Conservation (phyloP, 2,329 filamentous ascomycete genomes). For the Aspergillus clavatus region DNA sequence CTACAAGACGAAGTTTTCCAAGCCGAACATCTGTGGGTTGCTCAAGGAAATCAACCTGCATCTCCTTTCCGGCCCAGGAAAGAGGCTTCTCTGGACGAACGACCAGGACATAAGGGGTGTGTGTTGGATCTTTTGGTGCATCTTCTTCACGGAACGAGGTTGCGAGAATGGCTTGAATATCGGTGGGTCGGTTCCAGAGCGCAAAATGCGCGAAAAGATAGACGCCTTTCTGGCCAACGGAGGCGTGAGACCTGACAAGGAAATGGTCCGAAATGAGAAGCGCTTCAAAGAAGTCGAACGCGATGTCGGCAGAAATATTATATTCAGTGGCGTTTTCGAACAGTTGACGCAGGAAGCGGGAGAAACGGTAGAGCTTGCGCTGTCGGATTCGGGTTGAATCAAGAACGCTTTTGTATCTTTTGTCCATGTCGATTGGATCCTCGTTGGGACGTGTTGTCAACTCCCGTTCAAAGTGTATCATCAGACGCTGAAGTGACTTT, state of each 20-base stretch:
- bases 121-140: constrained; percentile 62
- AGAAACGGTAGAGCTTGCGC: constrained; percentile 93
- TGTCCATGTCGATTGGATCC: constrained; percentile 83
- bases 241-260: constrained; percentile 65
- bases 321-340: constrained; percentile 98
- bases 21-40: constrained; percentile 79
- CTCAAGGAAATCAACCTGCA: constrained; percentile 67
- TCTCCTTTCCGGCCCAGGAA: constrained; percentile 73
- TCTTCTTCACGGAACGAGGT: constrained; percentile 70
- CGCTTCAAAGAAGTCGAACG: constrained; percentile 74
- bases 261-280: constrained; percentile 82
- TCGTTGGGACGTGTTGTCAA: constrained; percentile 80
- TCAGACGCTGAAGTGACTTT: constrained; percentile 84
- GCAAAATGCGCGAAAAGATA: constrained; percentile 81
- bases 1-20: constrained; percentile 81
- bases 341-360: constrained; percentile 79
- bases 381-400: constrained; percentile 96
- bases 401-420: constrained; percentile 89
- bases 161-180: constrained; percentile 80
- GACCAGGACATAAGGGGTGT: constrained; percentile 78
- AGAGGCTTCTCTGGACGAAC: constrained; percentile 74
- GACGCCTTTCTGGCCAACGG: constrained; percentile 67
- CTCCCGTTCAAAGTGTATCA: constrained; percentile 86
- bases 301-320: constrained; percentile 66
- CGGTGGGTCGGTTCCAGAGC: constrained; percentile 67